phyloP scores from a whole-genome alignment of 495 filamentous ascomycete genomes.

The Podospora anserina region DNA sequence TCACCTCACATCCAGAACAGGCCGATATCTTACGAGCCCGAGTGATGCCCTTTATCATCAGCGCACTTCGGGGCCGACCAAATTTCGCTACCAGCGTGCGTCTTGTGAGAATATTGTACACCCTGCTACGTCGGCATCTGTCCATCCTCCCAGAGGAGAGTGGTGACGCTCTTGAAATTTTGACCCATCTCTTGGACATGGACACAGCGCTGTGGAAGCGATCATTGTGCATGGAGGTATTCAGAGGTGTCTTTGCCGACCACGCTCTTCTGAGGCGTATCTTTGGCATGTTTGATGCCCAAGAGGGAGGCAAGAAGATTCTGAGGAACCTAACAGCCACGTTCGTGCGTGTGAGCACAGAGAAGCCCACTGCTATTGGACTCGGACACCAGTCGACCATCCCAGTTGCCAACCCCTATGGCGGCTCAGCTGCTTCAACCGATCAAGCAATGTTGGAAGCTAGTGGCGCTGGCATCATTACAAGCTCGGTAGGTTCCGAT shows the following conservation, averaged over 20 bases:
- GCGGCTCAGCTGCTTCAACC: slow-evolving; percentile 41
- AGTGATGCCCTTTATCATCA: slow-evolving; percentile 79
- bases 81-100: slow-evolving; percentile 82
- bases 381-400: slow-evolving; percentile 81
- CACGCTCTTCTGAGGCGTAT: slow-evolving; percentile 73
- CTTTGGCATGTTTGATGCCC: slow-evolving; percentile 73
- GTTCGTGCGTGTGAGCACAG: slow-evolving; percentile 83
- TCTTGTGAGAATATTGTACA: slow-evolving; percentile 73
- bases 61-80: slow-evolving; percentile 70
- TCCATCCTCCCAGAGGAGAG: slow-evolving; percentile 72
- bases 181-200: slow-evolving; percentile 85
- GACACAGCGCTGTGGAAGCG: slow-evolving; percentile 82
- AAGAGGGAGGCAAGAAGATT: slow-evolving; percentile 69
- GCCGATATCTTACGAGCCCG: slow-evolving; percentile 71
- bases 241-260: slow-evolving; percentile 79
- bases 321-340: slow-evolving; percentile 75
- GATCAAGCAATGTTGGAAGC: slow-evolving; percentile 87
- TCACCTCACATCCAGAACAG: slow-evolving; percentile 75
- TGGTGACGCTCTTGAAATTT: slow-evolving; percentile 76
- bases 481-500: slow-evolving; percentile 63
- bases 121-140: slow-evolving; percentile 73
- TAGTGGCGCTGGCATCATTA: slow-evolving; percentile 84
- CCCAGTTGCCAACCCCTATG: slow-evolving; percentile 51
- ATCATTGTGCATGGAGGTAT: slow-evolving; percentile 84
- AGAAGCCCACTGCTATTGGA: slow-evolving; percentile 84